phyloP scores from a whole-genome alignment of 140 eudicot species.

The Anethum foeniculum region DNA sequence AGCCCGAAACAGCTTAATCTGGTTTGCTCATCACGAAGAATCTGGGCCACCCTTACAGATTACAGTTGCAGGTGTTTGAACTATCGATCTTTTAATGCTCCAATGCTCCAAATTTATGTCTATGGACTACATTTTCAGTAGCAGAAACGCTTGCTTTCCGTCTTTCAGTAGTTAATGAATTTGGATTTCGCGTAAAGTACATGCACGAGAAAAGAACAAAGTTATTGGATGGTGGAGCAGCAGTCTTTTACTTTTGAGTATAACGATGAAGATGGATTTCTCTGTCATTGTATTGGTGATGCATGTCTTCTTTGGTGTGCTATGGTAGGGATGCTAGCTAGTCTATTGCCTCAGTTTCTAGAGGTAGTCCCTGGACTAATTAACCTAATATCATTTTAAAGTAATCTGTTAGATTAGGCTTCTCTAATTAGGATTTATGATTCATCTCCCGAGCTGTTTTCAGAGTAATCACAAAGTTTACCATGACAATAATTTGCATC shows the following conservation, averaged over 20 bases:
- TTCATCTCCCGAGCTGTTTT: background rate
- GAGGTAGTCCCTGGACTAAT: background rate
- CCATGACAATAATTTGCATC: background rate
- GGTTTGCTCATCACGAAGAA: constrained; percentile 8
- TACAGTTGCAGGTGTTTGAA: background rate
- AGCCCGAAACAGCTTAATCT: constrained; percentile 15
- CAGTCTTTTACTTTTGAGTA: constrained; percentile 32
- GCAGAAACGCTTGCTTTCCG: constrained; percentile 14
- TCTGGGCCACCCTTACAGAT: constrained; percentile 1
- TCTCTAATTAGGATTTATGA: background rate
- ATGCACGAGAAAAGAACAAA: constrained; percentile 22
- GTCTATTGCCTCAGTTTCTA: background rate
- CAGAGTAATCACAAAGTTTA: background rate
- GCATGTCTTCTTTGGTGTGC: constrained; percentile 17
- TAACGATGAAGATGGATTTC: constrained; percentile 41
- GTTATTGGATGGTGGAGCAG: constrained; percentile 30
- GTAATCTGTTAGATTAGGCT: background rate
- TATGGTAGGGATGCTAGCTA: constrained; percentile 26
- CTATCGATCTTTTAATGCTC: background rate
- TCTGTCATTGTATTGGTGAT: constrained; percentile 24
- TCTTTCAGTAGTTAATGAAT: constrained; percentile 14
- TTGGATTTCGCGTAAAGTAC: constrained; percentile 9
- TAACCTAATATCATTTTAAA: background rate
- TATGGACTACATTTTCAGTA: background rate
- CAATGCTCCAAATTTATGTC: constrained; percentile 16